Percentiles rank a stretch among this genome's conserved stretches.
phyloP scores from a whole-genome alignment of 2,329 filamentous ascomycete genomes.

The Ustilaginoidea virens region DNA sequence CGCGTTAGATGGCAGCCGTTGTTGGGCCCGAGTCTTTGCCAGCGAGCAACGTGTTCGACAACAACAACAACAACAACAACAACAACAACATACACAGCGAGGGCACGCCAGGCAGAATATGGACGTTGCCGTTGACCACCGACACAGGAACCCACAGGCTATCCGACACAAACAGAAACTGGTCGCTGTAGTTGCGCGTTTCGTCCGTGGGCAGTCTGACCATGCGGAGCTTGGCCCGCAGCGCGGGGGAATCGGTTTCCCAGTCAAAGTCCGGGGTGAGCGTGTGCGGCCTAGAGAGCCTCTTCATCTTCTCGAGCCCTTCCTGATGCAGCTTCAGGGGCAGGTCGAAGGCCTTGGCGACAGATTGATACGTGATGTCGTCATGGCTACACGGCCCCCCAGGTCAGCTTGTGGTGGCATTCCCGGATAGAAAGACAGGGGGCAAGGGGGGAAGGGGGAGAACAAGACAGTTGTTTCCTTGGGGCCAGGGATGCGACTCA shows the following conservation, averaged over 20 bases:
- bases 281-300: conserved; percentile 57
- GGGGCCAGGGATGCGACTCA: too few species aligned
- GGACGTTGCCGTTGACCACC: conserved; percentile 82
- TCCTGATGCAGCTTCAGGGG: conserved; percentile 62
- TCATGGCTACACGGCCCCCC: too few species aligned
- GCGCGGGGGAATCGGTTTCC: conserved; percentile 64
- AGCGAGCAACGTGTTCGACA: too few species aligned
- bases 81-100: conserved; percentile 43
- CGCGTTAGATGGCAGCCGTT: too few species aligned
- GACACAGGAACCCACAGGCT: conserved; percentile 83
- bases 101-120: conserved; percentile 85
- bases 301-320: conserved; percentile 71
- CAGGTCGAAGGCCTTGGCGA: conserved; percentile 76
- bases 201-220: conserved; percentile 69
- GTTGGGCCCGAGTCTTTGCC: too few species aligned
- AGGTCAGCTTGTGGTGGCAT: too few species aligned
- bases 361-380: conserved; percentile 91
- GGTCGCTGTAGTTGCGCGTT: conserved; percentile 45
- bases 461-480: too few species aligned
- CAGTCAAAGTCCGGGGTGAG: conserved; percentile 66
- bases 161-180: conserved; percentile 65
- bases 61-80: too few species aligned
- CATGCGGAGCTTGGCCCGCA: conserved; percentile 80
- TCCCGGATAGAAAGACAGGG: too few species aligned
- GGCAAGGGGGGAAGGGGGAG: too few species aligned